Conservation (phyloP, 108 stramenopile genomes). For the Pseudonitzschia multiseries region DNA sequence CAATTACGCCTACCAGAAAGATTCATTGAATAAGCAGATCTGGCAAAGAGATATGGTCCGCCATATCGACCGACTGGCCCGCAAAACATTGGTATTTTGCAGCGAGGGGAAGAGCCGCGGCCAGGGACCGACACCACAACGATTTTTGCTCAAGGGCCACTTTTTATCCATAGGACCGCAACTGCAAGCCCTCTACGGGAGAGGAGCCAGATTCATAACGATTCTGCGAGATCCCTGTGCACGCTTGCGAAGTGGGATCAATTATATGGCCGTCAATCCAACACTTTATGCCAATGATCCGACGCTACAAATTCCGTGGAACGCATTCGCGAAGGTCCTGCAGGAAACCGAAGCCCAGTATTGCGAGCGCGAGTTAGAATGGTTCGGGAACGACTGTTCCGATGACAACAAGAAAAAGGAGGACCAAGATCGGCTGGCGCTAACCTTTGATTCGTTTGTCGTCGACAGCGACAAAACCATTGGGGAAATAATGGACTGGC, state of each 20-base stretch:
- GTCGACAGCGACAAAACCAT: background rate
- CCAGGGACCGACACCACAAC: background rate
- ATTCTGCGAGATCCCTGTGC: background rate
- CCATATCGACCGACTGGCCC: background rate
- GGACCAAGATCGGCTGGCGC: background rate
- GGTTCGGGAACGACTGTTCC: background rate
- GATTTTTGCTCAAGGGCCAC: background rate
- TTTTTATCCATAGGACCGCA: background rate
- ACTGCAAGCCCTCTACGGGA: background rate
- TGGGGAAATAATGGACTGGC: background rate
- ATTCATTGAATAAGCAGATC: background rate
- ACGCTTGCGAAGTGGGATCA: background rate
- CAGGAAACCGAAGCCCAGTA: background rate
- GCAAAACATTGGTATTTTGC: background rate
- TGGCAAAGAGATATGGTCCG: background rate
- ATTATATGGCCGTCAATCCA: slow-evolving; percentile 1
- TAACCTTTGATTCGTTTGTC: background rate
- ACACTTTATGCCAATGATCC: background rate
- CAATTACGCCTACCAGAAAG: background rate
- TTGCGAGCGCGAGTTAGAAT: background rate
- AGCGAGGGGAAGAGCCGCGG: background rate
- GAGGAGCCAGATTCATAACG: background rate
- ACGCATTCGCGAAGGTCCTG: background rate
- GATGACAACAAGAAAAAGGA: background rate
- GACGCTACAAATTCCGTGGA: background rate